Base-by-base conservation (phyloP, 306 rosid species). In the Quercus berberidifolia region DNA sequence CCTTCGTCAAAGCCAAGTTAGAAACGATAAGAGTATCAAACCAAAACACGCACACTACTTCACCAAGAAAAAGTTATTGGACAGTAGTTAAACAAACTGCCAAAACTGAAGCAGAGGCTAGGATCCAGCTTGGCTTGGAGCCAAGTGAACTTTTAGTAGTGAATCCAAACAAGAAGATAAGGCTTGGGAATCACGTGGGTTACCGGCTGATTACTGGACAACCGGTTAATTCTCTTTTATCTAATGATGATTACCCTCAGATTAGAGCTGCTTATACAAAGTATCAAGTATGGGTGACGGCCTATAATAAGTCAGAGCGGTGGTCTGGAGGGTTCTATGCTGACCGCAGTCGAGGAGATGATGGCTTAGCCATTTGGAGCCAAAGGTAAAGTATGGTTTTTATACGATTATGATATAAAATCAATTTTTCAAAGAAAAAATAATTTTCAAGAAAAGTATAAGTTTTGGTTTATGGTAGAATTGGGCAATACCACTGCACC, bases 291-390 rank as follows among this genome's bases (percentile, higher is more conserved):
- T 90, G 97, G 98, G 91, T 92, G 30, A 92, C 98, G 26, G 78
- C 93, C 56, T 94, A 90, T 87, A 90, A 92, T 85, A 88, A 83
- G 88, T 88, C 92, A 5, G 94, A 91, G 76, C 83, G 91, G 76
- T 92, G 94, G 98, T 90, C 94, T 2, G 96, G 83, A 1, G 97
- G 98, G 15, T 89, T 92, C 68, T 92, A 94, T 26, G 85, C 90
- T 31, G 98, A 94, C 70, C 74, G 87, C 68, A 94, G 98, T 77
- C 90, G 58, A 55, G 97, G 97, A 23, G 97, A 94, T 73, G 96
- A 92, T 79, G 92, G 96, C 75, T 86, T 94, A 82, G 94, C 92
- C 46, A 73, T 89, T 74, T 94, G 97, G 98, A 90, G 91, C 78
- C 82, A 80, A 4, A 91, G 94, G 96, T 93, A 80, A 82, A 19